Percentiles rank a stretch among this genome's conserved stretches.
Conservation (phyloP, 495 filamentous ascomycete species). For the Umbilicaria muhlenbergii region DNA sequence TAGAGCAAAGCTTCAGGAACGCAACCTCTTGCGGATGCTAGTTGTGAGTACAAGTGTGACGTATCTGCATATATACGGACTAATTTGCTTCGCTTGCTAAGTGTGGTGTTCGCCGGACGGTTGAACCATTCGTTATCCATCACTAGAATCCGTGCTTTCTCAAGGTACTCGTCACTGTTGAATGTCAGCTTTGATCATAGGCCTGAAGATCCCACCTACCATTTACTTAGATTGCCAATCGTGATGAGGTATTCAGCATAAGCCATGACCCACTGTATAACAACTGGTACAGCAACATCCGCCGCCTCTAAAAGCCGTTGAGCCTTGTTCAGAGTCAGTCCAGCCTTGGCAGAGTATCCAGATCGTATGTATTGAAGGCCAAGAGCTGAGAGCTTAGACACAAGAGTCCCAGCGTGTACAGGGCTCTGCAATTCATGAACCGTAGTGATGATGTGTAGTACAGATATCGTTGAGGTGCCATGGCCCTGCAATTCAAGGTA, state of each 20-base stretch:
- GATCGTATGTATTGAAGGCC: constrained; percentile 59
- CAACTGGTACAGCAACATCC: constrained; percentile 25
- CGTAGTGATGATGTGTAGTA: constrained; percentile 31
- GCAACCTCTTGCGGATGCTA: constrained; percentile 47
- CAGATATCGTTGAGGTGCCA: constrained; percentile 21
- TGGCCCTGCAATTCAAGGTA: constrained; percentile 65
- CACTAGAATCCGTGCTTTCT: constrained; percentile 27
- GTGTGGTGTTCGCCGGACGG: background rate
- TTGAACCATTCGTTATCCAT: background rate
- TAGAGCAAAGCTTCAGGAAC: constrained; percentile 47
- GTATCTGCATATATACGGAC: constrained; percentile 28
- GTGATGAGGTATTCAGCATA: constrained; percentile 60
- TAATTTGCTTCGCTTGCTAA: constrained; percentile 3
- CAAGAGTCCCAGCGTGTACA: constrained; percentile 31
- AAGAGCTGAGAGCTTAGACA: constrained; percentile 42
- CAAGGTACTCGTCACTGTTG: constrained; percentile 14
- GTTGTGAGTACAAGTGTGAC: constrained; percentile 41
- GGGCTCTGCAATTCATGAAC: constrained; percentile 38
- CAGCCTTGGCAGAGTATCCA: constrained; percentile 64
- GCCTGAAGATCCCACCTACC: constrained; percentile 10
- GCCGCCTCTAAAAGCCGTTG: constrained; percentile 27
- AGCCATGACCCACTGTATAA: constrained; percentile 47
- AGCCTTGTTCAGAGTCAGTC: constrained; percentile 43
- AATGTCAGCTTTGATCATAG: background rate
- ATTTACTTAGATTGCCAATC: constrained; percentile 35